Evolutionary conservation across 2,329 filamentous ascomycete genomes (phyloP).

Genomic region (Botryotinia narcissicola): DNA sequence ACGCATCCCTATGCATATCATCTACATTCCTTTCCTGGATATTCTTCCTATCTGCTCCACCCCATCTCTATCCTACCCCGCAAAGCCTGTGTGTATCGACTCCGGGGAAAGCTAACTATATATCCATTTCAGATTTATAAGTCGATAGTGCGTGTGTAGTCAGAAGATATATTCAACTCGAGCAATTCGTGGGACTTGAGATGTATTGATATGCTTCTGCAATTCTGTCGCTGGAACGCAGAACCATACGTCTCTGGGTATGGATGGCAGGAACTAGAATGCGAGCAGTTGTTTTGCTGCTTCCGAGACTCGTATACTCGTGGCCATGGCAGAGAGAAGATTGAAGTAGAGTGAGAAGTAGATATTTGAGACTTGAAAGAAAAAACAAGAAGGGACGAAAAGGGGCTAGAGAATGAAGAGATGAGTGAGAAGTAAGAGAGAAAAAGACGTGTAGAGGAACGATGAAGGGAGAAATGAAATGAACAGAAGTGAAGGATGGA

Average conservation of each 20-base stretch:
- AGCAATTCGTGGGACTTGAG: background rate
- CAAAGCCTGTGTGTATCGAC: background rate
- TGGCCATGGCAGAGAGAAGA: background rate
- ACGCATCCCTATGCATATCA: background rate
- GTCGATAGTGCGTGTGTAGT: background rate
- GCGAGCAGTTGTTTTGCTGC: background rate
- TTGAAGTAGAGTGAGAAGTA: background rate
- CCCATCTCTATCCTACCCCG: fast-evolving
- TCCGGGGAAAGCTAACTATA: background rate
- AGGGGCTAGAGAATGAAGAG: no score
- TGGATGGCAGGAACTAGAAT: fast-evolving
- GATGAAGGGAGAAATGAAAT: background rate
- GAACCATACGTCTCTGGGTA: background rate
- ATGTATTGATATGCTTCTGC: background rate
- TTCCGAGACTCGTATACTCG: background rate
- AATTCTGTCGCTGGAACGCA: background rate
- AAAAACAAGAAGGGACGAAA: background rate
- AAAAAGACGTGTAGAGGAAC: background rate
- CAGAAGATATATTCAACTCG: background rate
- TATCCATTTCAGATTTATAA: background rate
- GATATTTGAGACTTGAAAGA: background rate
- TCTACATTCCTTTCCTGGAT: background rate
- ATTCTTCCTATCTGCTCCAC: background rate
- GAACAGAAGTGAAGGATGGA: background rate
- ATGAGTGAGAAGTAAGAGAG: no score